Conservation (phyloP, 129 eudicot genomes). For the Saposhnikovia divaricata region DNA sequence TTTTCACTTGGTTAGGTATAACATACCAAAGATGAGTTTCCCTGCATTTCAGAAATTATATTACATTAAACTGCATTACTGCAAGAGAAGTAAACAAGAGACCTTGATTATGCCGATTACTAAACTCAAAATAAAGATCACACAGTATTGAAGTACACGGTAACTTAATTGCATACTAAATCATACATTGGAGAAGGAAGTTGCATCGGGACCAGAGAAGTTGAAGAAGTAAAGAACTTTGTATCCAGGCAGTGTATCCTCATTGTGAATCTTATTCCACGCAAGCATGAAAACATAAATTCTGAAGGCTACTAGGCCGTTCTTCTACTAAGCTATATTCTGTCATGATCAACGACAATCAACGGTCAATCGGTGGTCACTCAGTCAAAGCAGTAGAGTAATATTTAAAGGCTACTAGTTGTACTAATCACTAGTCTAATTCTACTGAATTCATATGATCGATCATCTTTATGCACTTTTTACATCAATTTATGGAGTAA, state of each 20-base stretch:
- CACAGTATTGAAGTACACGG: not conserved
- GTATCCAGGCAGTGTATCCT: constrained; percentile 32
- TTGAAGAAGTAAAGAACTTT: constrained; percentile 32
- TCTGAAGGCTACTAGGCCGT: not conserved
- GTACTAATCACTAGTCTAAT: not conserved
- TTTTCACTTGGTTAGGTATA: constrained; percentile 61
- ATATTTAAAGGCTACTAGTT: not conserved
- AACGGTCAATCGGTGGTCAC: not conserved
- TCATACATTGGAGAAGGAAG: constrained; percentile 60
- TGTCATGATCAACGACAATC: not conserved
- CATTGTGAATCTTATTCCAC: constrained; percentile 28
- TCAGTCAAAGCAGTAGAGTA: too few relatives aligned
- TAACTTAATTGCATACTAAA: not conserved
- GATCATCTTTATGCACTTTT: not conserved
- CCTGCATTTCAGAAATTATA: constrained; percentile 26
- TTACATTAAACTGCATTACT: not conserved
- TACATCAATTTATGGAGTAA: not conserved
- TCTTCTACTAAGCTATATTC: not conserved
- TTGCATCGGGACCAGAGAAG: constrained; percentile 36
- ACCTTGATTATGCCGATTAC: not conserved
- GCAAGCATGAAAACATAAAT: constrained; percentile 28
- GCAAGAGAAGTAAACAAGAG: not conserved
- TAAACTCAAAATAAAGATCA: not conserved
- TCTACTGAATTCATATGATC: not conserved
- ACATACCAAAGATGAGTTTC: constrained; percentile 93